Evolutionary conservation across 2,329 filamentous ascomycete genomes (phyloP).

Genomic region (Uncinocarpus reesii): DNA sequence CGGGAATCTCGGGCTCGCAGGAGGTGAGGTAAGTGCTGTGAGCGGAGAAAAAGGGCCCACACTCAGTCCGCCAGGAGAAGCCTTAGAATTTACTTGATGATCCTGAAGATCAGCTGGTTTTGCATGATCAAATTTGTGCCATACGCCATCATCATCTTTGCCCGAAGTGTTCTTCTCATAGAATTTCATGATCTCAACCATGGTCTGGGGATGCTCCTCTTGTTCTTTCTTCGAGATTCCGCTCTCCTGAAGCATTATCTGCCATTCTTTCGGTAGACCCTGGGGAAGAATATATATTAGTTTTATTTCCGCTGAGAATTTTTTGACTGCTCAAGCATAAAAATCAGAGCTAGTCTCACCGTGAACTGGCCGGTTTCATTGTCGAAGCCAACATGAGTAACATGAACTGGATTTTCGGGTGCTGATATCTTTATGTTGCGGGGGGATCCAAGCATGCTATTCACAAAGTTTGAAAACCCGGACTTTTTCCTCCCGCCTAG

Average conservation of each 20-base stretch:
- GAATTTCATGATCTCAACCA: constrained; percentile 90
- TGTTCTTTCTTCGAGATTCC: constrained; percentile 94
- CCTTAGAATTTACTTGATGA: constrained; percentile 24
- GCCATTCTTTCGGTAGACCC: constrained; percentile 97
- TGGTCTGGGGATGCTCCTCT: constrained; percentile 87
- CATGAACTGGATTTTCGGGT: constrained; percentile 92
- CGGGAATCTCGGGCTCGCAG: constrained; percentile 76
- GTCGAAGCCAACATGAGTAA: constrained; percentile 96
- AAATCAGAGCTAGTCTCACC: constrained; percentile 39
- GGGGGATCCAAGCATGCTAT: constrained; percentile 70
- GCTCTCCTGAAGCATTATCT: constrained; percentile 85
- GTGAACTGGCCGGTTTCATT: constrained; percentile 94
- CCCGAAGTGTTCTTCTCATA: constrained; percentile 88
- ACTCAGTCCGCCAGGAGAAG: constrained; percentile 36
- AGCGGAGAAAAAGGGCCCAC: constrained; percentile 44
- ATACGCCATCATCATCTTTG: constrained; percentile 71
- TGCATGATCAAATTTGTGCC: constrained; percentile 93
- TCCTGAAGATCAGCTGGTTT: constrained; percentile 45
- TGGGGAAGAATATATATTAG: constrained; percentile 30
- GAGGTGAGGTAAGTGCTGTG: constrained; percentile 61
- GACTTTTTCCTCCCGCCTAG: constrained; percentile 67
- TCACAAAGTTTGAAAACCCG: constrained; percentile 79
- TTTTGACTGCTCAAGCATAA: neutral
- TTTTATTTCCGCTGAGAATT: neutral
- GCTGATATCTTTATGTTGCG: constrained; percentile 93